Evolutionary conservation across 495 filamentous ascomycete genomes (phyloP).

Genomic region (Neurospora sp.): DNA sequence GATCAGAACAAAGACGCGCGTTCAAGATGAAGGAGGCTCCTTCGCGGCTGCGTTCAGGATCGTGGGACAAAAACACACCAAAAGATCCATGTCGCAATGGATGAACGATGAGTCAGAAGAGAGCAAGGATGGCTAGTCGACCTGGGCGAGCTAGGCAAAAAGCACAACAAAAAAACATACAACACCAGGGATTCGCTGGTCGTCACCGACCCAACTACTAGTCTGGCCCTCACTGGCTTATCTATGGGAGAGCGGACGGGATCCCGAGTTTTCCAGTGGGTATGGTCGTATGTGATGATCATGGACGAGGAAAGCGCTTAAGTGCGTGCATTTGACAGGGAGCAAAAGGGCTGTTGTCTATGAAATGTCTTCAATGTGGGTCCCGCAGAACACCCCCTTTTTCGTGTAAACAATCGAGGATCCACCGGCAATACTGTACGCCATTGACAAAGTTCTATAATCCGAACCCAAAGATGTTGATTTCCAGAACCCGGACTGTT

Average conservation of each 20-base stretch:
- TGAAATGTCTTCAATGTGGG: neutral
- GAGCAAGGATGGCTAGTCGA: neutral
- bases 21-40: neutral
- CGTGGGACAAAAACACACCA: neutral
- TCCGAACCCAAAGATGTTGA: neutral
- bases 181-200: conserved; percentile 23
- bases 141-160: neutral
- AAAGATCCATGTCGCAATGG: neutral
- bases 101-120: neutral
- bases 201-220: conserved; percentile 28
- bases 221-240: conserved; percentile 20
- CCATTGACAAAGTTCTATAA: neutral
- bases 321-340: neutral
- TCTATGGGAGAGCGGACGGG: conserved; percentile 44
- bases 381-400: neutral
- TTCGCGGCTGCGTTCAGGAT: neutral
- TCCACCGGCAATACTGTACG: neutral
- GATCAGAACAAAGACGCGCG: neutral
- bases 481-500: neutral
- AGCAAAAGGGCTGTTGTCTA: neutral
- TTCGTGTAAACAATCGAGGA: neutral
- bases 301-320: neutral
- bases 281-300: neutral
- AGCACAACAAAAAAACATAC: conserved; percentile 17
- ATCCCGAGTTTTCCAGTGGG: conserved; percentile 31